Evolutionary conservation across 129 eudicot genomes (phyloP).

Genomic region (Silybum marianum): DNA sequence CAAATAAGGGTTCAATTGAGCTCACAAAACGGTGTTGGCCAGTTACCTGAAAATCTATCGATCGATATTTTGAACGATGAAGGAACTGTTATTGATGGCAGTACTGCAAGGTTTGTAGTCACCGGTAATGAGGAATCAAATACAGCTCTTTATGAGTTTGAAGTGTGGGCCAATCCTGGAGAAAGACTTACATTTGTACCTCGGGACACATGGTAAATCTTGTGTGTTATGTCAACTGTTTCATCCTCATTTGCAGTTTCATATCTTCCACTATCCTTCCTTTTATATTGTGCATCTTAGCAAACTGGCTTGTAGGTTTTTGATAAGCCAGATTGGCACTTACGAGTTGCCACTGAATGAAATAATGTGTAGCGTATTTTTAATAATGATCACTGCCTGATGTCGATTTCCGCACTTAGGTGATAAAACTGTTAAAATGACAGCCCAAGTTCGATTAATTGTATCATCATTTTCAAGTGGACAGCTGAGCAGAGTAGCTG

Average conservation of each 20-base stretch:
- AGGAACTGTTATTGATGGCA: slow-evolving; percentile 51
- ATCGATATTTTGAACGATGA: slow-evolving; percentile 56
- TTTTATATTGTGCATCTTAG: neutral
- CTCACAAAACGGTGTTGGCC: slow-evolving; percentile 39
- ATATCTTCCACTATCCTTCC: neutral
- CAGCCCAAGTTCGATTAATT: neutral
- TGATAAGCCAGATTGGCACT: neutral
- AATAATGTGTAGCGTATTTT: neutral
- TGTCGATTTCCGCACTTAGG: neutral
- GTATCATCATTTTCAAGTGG: neutral
- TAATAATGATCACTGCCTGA: neutral
- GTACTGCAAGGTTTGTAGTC: slow-evolving; percentile 45
- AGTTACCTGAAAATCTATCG: slow-evolving; percentile 52
- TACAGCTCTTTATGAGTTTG: slow-evolving; percentile 63
- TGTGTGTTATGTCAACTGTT: neutral
- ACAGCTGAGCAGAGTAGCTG: too few relatives aligned
- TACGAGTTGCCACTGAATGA: neutral
- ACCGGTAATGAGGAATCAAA: slow-evolving; percentile 41
- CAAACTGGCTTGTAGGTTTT: neutral
- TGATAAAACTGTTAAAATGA: neutral
- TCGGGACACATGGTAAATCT: slow-evolving; percentile 62
- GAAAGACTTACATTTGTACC: slow-evolving; percentile 74
- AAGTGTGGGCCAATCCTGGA: slow-evolving; percentile 85
- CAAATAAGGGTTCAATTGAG: slow-evolving; percentile 57
- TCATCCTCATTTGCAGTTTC: neutral